These are phyloP conservation scores for Kwoniella europaea DNA, from an alignment of 768 basidiomycete genomes.

Conservation along the genomic window DNA sequence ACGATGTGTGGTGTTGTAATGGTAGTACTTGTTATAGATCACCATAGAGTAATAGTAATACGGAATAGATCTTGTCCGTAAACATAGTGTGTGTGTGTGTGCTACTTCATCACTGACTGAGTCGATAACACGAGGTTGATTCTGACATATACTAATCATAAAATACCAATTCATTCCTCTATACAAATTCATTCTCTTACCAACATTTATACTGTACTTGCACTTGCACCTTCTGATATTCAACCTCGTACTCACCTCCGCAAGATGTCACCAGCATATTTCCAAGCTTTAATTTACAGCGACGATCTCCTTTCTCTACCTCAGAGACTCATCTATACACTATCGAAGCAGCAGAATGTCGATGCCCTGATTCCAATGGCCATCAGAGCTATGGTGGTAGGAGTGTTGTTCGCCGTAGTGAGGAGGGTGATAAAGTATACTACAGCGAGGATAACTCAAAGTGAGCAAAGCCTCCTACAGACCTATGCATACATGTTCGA, in stretches of 20 bases:
- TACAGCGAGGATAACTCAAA: not conserved
- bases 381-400: conserved; percentile 4
- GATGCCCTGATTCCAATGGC: conserved; percentile 12
- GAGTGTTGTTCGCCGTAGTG: not conserved
- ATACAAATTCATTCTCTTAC: too few relatives aligned
- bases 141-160: too few relatives aligned
- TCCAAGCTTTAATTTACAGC: conserved; percentile 1
- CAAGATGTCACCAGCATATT: not conserved
- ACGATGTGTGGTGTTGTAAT: too few relatives aligned
- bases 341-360: not conserved
- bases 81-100: too few relatives aligned
- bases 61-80: too few relatives aligned
- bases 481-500: not conserved
- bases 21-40: too few relatives aligned
- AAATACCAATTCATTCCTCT: too few relatives aligned
- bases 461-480: not conserved
- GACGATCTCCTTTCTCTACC: conserved; percentile 8
- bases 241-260: not conserved
- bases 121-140: too few relatives aligned
- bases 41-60: too few relatives aligned
- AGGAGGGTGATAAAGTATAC: not conserved
- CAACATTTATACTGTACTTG: too few relatives aligned
- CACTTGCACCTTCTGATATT: not conserved
- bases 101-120: too few relatives aligned
- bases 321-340: not conserved